These are phyloP conservation scores for Cicer cuneatum DNA, from an alignment of 306 rosid species.

Conservation along the genomic window DNA sequence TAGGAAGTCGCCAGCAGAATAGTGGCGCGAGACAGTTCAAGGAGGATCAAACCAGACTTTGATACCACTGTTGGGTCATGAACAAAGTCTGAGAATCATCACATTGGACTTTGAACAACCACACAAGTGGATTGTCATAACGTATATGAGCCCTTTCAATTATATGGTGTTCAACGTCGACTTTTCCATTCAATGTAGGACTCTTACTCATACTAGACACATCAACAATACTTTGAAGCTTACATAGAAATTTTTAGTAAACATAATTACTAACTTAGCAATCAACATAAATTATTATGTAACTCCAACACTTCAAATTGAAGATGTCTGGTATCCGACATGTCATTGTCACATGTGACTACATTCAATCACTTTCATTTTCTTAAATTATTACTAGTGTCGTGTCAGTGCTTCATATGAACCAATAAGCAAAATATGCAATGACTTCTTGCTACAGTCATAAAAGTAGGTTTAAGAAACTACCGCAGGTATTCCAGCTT, in stretches of 20 bases:
- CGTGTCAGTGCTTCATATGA: neutral
- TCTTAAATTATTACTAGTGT: neutral
- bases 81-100: no score
- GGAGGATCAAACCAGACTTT: no score
- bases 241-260: conserved; percentile 5
- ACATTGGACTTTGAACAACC: no score
- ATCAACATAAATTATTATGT: conserved; percentile 7
- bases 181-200: no score
- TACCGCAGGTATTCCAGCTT: conserved; percentile 97
- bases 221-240: neutral
- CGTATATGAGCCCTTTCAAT: no score
- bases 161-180: no score
- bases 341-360: neutral
- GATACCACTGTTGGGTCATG: no score
- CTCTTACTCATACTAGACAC: no score
- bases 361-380: neutral
- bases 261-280: conserved; percentile 8
- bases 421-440: conserved; percentile 6
- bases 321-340: neutral
- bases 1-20: no score
- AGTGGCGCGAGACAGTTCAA: no score
- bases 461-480: conserved; percentile 37
- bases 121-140: no score
- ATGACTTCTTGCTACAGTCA: conserved; percentile 2
- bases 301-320: neutral